Percentiles rank a stretch among this genome's conserved stretches.
Evolutionary conservation across 1,139 yeast genomes (phyloP).

Genomic region (Eremothecium gossypii): DNA sequence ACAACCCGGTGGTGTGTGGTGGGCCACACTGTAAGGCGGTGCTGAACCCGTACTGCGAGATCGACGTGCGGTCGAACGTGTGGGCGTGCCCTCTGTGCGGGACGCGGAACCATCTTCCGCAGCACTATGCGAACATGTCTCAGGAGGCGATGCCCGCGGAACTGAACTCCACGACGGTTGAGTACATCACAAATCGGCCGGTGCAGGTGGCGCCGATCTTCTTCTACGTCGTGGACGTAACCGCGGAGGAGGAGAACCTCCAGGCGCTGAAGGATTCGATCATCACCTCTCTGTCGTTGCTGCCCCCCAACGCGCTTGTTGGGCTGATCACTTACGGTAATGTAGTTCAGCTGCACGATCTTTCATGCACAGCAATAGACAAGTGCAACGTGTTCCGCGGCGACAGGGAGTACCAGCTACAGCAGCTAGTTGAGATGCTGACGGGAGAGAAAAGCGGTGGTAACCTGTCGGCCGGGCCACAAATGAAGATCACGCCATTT

Average conservation of each 20-base stretch:
- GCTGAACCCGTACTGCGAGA: constrained; percentile 78
- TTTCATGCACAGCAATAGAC: constrained; percentile 68
- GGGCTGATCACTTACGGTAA: constrained; percentile 93
- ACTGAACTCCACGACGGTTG: constrained; percentile 80
- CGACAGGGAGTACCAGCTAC: constrained; percentile 73
- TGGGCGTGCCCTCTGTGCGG: constrained; percentile 92
- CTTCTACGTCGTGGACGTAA: constrained; percentile 80
- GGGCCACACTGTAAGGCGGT: constrained; percentile 73
- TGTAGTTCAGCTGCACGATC: constrained; percentile 88
- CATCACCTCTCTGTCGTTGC: constrained; percentile 66
- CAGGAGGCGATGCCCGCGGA: constrained; percentile 84
- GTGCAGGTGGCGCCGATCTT: constrained; percentile 90
- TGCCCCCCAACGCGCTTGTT: constrained; percentile 89
- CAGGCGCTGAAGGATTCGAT: constrained; percentile 82
- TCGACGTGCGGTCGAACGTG: constrained; percentile 70
- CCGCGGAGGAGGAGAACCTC: constrained; percentile 91
- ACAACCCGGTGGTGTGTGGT: constrained; percentile 86
- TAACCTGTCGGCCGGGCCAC: constrained; percentile 14
- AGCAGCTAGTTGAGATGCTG: constrained; percentile 68
- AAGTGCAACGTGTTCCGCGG: constrained; percentile 90
- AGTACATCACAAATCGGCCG: constrained; percentile 82
- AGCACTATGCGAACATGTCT: constrained; percentile 77
- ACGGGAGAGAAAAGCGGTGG: constrained; percentile 36
- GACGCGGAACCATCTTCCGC: constrained; percentile 77
- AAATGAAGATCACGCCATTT: constrained; percentile 33